Evolutionary conservation across 139 green algal genomes (phyloP), one percentile per base, ranked within the genome.

Genomic region (Chlorella sp.): DNA sequence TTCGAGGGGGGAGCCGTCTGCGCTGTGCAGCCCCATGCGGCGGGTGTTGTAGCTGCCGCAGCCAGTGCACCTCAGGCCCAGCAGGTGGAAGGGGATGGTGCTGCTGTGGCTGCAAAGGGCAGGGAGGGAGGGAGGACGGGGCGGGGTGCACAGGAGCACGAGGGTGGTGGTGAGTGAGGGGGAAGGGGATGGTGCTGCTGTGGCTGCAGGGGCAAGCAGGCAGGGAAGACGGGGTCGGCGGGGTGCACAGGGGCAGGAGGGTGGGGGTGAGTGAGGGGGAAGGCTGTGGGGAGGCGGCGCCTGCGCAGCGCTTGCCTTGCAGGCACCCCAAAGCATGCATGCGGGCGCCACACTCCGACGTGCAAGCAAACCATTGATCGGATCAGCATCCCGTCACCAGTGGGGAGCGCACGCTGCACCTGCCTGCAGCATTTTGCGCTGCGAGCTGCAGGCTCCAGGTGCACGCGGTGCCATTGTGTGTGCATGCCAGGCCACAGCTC

Each of bases 21-120:
- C 36, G 57, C 40, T 90, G 88, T 92, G 86, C 53, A 93, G 75
- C 28, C 83, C 88, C 77, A 97, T 64, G 24, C 95, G 91, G 19
- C 95, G 89, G 0, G 96, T 98, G 91, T 98, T 98, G 94, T 98
- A 98, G 30, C 88, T 91, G 42, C 92, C 92, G 90, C 96, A 98
- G 26, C 18, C 39, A 19, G 73, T 30, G 91, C 96, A 98, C 91
- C 96, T 96, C 77, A 96, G 92, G n/a, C 95, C 96, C 28, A 98
- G 39, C 16, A 98, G 83, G 85, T 98, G 94, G 92, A 97, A 98
- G 36, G 69, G 64, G 66, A 95, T 88, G 0, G 81, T 86, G 36
- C 53, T 80, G 36, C 64, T 83, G 85, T 83, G 71, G n/a, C 71
- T 89, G 85, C 71, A 14, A 0, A 3, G 34, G 22, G 79, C 18